Base-by-base conservation (phyloP, 192 early-diverging fungal genomes). In the Entomortierella parvispora region DNA sequence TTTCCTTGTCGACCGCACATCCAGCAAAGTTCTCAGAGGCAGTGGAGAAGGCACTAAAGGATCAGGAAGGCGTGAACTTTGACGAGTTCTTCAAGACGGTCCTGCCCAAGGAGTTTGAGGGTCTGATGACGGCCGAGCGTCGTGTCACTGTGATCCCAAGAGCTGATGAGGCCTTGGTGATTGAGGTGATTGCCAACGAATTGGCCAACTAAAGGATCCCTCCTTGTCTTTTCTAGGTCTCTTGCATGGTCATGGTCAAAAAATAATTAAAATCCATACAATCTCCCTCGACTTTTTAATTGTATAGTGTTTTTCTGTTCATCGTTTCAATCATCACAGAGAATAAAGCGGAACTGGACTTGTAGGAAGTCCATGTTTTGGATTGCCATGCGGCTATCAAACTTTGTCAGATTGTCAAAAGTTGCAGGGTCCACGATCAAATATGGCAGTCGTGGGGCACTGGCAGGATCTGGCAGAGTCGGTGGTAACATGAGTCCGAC, bases 21-120 rank as follows among this genome's bases (percentile, higher is more conserved):
- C 97, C 96, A 32, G 97, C 95, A 37, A 99, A 99, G 76, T 99
- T 99, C 82, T 91, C 95, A 5, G 94, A 94, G 44, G 93, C 96
- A 5, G 96, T 99, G 26, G 87, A 91, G 60, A 77, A 81, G 63
- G 93, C 96, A 43, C 76, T 93, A 55, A 85, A 86, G 70, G 79
- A 81, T 17, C 66, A 69, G 26, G 58, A 68, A 14, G 71, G 81
- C 18, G 85, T 94, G 40, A 72, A 85, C 33, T 89, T 89, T 72
- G 62, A 77, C 42, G 72, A 82, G 50, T 84, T 84, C 56, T 70
- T 82, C 50, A 82, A 78, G 55, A 63, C 82, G 31, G 89, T 94
- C 28, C 80, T 89, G 53, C 92, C 92, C 14, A 82, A 82, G 18
- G 85, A 90, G 65, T 90, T 94, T 69, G 78, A 86, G 23, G 91